A percentile compares a stretch with the other conserved stretches of the same genome.
These are phyloP conservation scores for Arthrobotrys conoides DNA, from an alignment of 2,329 filamentous ascomycete genomes.

Conservation along the genomic window DNA sequence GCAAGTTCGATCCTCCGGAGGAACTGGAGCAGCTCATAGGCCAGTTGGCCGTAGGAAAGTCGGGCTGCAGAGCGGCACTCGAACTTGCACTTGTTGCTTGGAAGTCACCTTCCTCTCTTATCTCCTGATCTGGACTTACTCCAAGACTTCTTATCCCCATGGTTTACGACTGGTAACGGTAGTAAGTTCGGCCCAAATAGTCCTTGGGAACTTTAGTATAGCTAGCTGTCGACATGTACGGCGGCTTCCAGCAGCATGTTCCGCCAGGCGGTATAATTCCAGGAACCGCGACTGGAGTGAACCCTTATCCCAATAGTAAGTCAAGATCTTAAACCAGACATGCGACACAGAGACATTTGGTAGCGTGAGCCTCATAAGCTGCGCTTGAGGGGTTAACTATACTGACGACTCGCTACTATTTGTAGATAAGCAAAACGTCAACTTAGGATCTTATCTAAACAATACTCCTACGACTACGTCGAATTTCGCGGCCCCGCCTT, in stretches of 20 bases:
- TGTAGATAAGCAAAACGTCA: conserved; percentile 53
- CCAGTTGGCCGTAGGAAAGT: conserved; percentile 23
- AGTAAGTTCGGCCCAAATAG: conserved; percentile 41
- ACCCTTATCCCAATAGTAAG: conserved; percentile 60
- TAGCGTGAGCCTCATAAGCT: not conserved
- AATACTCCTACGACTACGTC: conserved; percentile 59
- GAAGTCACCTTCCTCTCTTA: conserved; percentile 36
- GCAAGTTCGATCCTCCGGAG: conserved; percentile 58
- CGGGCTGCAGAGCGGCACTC: conserved; percentile 15
- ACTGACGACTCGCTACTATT: not conserved
- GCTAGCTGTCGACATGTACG: conserved; percentile 40
- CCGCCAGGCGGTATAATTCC: conserved; percentile 58
- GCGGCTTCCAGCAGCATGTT: conserved; percentile 58
- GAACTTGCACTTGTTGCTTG: conserved; percentile 32
- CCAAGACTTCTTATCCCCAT: conserved; percentile 50
- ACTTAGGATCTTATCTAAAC: conserved; percentile 56
- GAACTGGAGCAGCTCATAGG: conserved; percentile 19
- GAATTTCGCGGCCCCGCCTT: conserved; percentile 57
- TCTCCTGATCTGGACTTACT: conserved; percentile 32
- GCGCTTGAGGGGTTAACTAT: conserved; percentile 21
- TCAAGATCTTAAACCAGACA: conserved; percentile 19
- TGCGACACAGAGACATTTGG: not conserved
- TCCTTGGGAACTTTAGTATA: conserved; percentile 4
- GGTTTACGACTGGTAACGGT: conserved; percentile 25
- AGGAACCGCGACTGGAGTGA: conserved; percentile 59